Evolutionary conservation across 257 asterid species (phyloP), one percentile per base, ranked within the genome.

Genomic region (Mitragyna speciosa): DNA sequence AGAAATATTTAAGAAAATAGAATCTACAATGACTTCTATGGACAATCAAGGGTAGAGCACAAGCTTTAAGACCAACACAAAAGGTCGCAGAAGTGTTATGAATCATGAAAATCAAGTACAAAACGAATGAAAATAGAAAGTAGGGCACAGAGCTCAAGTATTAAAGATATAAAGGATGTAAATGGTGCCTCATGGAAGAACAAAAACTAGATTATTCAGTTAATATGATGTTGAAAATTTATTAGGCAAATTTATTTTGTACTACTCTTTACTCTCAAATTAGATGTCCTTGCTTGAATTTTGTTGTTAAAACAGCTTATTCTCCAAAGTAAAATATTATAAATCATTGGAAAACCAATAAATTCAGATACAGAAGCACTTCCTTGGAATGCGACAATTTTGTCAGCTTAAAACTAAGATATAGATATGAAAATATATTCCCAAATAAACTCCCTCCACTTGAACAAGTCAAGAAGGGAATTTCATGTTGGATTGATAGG

Each of bases 401-500:
- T 33, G 47, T 33, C 4, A n/a, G 10, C 31, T 22, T 20, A 54
- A 3, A 74, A 8, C 12, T 59, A 36, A 12, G 39, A n/a, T 36
- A 78, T 4, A 33, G n/a, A 3, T 31, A 51, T 24, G n/a, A 30
- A 30, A 17, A 28, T 22, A n/a, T 11, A 71, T 48, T 59, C 68
- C 72, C 56, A 51, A 26, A 3, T 14, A 5, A 69, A 78, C 30
- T 69, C 41, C 69, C 54, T 51, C 19, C 70, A 72, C 49, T 26
- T 16, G 76, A 70, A 54, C 43, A 28, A 26, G 71, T 78, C 26
- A 73, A 59, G 28, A 43, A 61, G 64, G 36, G 41, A 36, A 71
- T 26, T 36, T 30, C 7, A 61, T 36, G 30, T 59, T 45, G 33
- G 30, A 39, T 71, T 33, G 71, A 20, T 70, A 52, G 64, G 58